Conservation (phyloP, 139 green algal species). For the Coelastrella sp. region DNA sequence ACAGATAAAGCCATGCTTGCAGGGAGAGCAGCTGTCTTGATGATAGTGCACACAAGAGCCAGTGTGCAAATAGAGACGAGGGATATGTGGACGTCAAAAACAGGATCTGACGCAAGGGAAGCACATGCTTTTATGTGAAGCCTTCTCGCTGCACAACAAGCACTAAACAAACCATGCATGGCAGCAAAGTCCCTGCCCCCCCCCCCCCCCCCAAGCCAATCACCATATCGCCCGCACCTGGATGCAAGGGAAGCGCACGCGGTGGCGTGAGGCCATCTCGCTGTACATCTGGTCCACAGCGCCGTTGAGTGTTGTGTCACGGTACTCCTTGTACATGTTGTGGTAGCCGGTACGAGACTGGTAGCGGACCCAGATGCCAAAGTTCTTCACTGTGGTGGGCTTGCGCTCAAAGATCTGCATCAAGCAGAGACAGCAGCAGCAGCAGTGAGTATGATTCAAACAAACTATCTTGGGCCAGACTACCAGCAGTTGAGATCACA, state of each 20-base stretch:
- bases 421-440: background rate
- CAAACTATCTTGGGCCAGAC: background rate
- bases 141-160: too few species aligned
- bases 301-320: conserved; percentile 98
- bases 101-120: too few species aligned
- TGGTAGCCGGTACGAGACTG: conserved; percentile 87
- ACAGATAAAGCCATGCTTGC: too few species aligned
- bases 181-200: too few species aligned
- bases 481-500: too few species aligned
- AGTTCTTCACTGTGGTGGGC: conserved; percentile 99
- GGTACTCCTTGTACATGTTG: conserved; percentile 89
- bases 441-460: background rate
- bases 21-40: too few species aligned
- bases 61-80: too few species aligned
- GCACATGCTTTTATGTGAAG: too few species aligned
- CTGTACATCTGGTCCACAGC: conserved; percentile 96
- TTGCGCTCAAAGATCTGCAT: conserved; percentile 97
- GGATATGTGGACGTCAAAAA: too few species aligned
- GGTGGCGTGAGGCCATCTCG: conserved; percentile 98
- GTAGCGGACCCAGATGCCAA: conserved; percentile 99
- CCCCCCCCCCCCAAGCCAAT: background rate
- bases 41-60: too few species aligned
- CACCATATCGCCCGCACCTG: conserved; percentile 9
- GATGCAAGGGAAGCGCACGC: conserved; percentile 85
- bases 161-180: too few species aligned